A percentile compares a stretch with the other conserved stretches of the same genome.
These are phyloP conservation scores for Calonectria pseudoreteaudii DNA, from an alignment of 2,329 filamentous ascomycete species.

Conservation along the genomic window DNA sequence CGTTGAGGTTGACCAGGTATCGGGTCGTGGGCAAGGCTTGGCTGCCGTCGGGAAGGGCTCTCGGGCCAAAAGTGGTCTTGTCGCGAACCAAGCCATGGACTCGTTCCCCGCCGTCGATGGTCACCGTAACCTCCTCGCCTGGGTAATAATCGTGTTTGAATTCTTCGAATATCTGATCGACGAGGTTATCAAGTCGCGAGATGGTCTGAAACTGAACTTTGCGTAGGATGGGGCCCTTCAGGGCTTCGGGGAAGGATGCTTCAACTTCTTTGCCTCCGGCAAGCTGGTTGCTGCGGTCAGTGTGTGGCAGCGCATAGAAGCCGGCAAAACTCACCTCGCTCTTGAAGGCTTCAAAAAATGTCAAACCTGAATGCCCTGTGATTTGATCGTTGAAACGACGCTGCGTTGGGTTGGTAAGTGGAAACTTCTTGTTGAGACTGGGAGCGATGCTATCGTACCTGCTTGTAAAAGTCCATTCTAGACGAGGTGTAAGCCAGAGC, in stretches of 20 bases:
- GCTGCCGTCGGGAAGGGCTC: slow-evolving; percentile 73
- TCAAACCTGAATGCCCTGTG: slow-evolving; percentile 90
- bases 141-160: slow-evolving; percentile 94
- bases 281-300: slow-evolving; percentile 60
- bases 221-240: slow-evolving; percentile 91
- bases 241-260: slow-evolving; percentile 87
- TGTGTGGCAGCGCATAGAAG: neutral
- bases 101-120: slow-evolving; percentile 75
- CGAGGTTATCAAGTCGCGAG: slow-evolving; percentile 86
- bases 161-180: slow-evolving; percentile 77
- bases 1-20: slow-evolving; percentile 83
- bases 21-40: slow-evolving; percentile 78
- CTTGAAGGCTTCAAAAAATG: slow-evolving; percentile 91
- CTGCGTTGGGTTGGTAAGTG: slow-evolving; percentile 55
- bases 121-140: slow-evolving; percentile 83
- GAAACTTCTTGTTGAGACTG: slow-evolving; percentile 7
- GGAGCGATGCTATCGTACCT: slow-evolving; percentile 65
- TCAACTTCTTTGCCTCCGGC: slow-evolving; percentile 90
- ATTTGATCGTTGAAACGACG: slow-evolving; percentile 96
- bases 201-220: slow-evolving; percentile 92
- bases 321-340: slow-evolving; percentile 78
- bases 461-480: slow-evolving; percentile 93
- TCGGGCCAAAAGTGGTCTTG: slow-evolving; percentile 80
- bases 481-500: slow-evolving; percentile 29
- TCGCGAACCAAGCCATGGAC: slow-evolving; percentile 83